Conservation (phyloP, 2,329 filamentous ascomycete species). For the Akanthomyces lecanii region DNA sequence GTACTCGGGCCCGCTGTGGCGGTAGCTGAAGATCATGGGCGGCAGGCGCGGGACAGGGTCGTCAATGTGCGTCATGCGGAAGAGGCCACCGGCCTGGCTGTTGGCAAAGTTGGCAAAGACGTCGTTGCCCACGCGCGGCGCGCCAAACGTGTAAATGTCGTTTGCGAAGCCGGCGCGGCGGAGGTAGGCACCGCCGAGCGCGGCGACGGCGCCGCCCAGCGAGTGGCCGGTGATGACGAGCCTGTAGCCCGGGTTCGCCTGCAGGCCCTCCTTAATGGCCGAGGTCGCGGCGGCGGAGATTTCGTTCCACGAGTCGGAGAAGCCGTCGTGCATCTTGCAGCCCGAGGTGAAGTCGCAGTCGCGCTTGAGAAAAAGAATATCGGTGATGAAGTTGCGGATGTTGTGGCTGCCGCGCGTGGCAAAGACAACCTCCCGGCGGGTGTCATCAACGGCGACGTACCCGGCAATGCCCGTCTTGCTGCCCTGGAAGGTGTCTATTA, state of each 20-base stretch:
- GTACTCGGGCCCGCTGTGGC: constrained; percentile 67
- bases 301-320: constrained; percentile 55
- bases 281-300: constrained; percentile 39
- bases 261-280: constrained; percentile 41
- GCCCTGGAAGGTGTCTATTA: constrained; percentile 42
- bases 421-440: constrained; percentile 51
- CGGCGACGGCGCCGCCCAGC: constrained; percentile 62
- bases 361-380: constrained; percentile 36
- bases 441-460: constrained; percentile 48
- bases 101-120: constrained; percentile 52
- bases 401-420: constrained; percentile 56
- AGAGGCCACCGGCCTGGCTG: constrained; percentile 48
- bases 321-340: constrained; percentile 56
- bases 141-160: constrained; percentile 64
- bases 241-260: constrained; percentile 46
- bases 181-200: constrained; percentile 54
- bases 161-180: constrained; percentile 41
- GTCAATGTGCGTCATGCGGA: constrained; percentile 61
- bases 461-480: constrained; percentile 42
- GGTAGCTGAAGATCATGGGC: constrained; percentile 55
- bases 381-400: constrained; percentile 58
- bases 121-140: constrained; percentile 60
- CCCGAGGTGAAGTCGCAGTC: constrained; percentile 30
- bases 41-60: constrained; percentile 68
- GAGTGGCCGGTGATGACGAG: constrained; percentile 64